Evolutionary conservation across 1,284 basidiomycete genomes (phyloP).

Genomic region (Austroboletus novae-zelandiae): DNA sequence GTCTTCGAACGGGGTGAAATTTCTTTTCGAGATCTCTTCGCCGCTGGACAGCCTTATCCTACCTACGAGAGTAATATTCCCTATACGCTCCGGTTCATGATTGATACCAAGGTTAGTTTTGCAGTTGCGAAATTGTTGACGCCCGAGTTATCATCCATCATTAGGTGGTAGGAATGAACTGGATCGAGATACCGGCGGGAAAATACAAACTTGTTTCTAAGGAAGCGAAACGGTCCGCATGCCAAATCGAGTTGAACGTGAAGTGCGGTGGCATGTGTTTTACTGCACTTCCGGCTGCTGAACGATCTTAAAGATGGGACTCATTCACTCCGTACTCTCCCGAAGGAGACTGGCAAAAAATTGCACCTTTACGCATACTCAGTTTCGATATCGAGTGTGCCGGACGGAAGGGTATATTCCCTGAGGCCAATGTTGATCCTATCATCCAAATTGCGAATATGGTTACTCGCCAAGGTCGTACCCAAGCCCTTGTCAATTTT

Average conservation of each 20-base stretch:
- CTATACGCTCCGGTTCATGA: conserved; percentile 92
- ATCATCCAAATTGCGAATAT: conserved; percentile 98
- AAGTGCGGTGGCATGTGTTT: conserved; percentile 45
- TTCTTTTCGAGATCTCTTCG: conserved; percentile 68
- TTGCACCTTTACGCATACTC: conserved; percentile 87
- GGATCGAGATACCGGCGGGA: conserved; percentile 87
- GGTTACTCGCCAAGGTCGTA: conserved; percentile 89
- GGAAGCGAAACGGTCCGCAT: conserved; percentile 68
- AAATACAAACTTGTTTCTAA: conserved; percentile 65
- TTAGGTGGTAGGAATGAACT: conserved; percentile 95
- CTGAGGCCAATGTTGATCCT: conserved; percentile 84
- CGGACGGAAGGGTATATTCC: conserved; percentile 93
- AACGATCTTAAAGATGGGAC: conserved; percentile 59
- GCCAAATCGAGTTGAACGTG: conserved; percentile 83
- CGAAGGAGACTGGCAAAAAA: conserved; percentile 86
- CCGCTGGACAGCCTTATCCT: conserved; percentile 42
- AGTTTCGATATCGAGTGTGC: conserved; percentile 99
- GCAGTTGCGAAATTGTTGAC: not conserved
- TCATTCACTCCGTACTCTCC: conserved; percentile 84
- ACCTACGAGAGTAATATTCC: conserved; percentile 94
- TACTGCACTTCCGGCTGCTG: not conserved
- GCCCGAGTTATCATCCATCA: not conserved
- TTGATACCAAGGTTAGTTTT: conserved; percentile 77
- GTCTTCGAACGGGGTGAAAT: conserved; percentile 86
- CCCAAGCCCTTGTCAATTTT: not conserved